Evolutionary conservation across 768 basidiomycete species (phyloP), one percentile per base, ranked within the genome.

Genomic region (Naganishia vishniacii): DNA sequence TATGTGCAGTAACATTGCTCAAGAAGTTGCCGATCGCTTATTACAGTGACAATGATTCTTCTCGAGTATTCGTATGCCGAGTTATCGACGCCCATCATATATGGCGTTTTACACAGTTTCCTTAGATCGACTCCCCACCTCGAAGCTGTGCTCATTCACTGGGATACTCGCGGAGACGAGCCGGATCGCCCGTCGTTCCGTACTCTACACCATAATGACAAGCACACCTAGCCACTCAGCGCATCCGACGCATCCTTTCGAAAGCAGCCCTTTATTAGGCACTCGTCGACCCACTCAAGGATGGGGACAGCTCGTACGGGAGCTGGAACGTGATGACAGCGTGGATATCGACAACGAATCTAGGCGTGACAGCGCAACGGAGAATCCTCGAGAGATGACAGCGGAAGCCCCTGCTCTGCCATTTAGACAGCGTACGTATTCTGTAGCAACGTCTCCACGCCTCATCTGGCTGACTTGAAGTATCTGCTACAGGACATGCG

Each of bases 211-310:
- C 20, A 56, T 23, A 8, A 56, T 56, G 53, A 40, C 53, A 25
- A 13, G 37, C 20, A 34, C 37, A 16, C 20, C 37, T 12, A 25
- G 34, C 53, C 53, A 13, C 37, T 5, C 53, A 25, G 53, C 34
- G 6, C 12, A 37, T 4, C 9, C 37, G 53, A 20, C 26, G 20
- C 53, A 56, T 56, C 34, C 34, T 41, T 56, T 56, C 37, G 53
- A 56, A 56, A 56, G 34, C 53, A 56, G 53, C 25, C 53, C 53
- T 9, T 26, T 56, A 37, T 13, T 56, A n/a, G 53, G 53, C 2
- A 56, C 53, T 26, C 53, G 53, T 23, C 53, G 20, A 26, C 53
- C 18, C 2, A 56, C 53, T n/a, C 28, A 40, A 18, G 40, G 53
- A 15, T 56, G 53, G 53, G 37, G 34, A 41, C 53, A 56, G 37